A percentile compares a stretch with the other conserved stretches of the same genome.
These are phyloP conservation scores for Rhizophagus clarus DNA, from an alignment of 192 early-diverging fungal species.

Conservation along the genomic window DNA sequence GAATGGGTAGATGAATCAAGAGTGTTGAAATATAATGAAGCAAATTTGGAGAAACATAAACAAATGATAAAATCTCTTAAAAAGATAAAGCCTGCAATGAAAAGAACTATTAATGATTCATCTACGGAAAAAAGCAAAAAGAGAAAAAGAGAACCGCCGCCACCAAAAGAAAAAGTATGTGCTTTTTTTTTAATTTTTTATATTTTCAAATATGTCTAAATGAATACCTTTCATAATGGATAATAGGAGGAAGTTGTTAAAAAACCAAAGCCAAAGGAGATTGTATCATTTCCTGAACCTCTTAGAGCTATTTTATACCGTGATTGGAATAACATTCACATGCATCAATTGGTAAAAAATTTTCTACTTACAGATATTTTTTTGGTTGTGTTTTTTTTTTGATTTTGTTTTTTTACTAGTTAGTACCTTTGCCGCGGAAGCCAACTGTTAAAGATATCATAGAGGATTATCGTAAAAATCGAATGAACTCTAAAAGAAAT, in stretches of 20 bases:
- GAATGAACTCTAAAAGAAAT: constrained; percentile 50
- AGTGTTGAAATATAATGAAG: constrained; percentile 77
- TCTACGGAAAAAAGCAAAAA: constrained; percentile 10
- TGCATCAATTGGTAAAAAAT: not conserved
- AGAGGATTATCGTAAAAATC: constrained; percentile 61
- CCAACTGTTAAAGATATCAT: constrained; percentile 80
- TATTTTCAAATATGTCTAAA: not conserved
- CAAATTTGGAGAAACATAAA: constrained; percentile 80
- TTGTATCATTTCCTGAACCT: not conserved
- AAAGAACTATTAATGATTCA: constrained; percentile 15
- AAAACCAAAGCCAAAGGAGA: not conserved
- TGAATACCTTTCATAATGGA: not conserved
- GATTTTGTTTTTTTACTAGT: constrained; percentile 42
- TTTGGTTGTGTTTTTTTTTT: not conserved
- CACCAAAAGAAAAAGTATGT: not conserved
- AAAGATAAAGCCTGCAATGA: constrained; percentile 55
- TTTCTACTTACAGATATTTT: not conserved
- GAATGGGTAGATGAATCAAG: constrained; percentile 97
- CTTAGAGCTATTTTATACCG: not conserved
- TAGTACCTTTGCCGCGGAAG: constrained; percentile 83
- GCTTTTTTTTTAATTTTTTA: no score
- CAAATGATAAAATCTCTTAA: constrained; percentile 65
- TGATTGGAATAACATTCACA: constrained; percentile 14
- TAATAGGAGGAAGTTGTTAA: not conserved
- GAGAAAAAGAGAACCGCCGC: not conserved